Evolutionary conservation across 176 grass and related monocot genomes (phyloP).

Genomic region (Triticum aestivum): IWGSC_CS_RefSeq_v2.1 NC_057807.1:649232356-649232855

Average conservation of each 20-base stretch:
- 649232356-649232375: constrained; percentile 13
- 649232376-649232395: constrained; percentile 5
- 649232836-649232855: neutral
- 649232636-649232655: constrained; percentile 75
- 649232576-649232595: constrained; percentile 90
- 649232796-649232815: neutral
- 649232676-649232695: neutral
- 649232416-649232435: neutral
- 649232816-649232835: neutral
- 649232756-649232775: neutral
- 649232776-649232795: neutral
- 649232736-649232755: neutral
- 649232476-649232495: constrained; percentile 92
- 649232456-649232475: constrained; percentile 58
- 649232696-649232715: neutral
- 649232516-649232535: constrained; percentile 89
- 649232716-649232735: neutral
- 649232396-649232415: neutral
- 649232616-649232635: constrained; percentile 98
- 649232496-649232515: constrained; percentile 93
- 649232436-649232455: neutral
- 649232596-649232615: constrained; percentile 91
- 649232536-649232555: constrained; percentile 87
- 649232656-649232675: neutral
- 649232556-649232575: constrained; percentile 91